Evolutionary conservation across 352 stramenopile genomes (phyloP).

Genomic region (Globisporangium paddicum): DNA sequence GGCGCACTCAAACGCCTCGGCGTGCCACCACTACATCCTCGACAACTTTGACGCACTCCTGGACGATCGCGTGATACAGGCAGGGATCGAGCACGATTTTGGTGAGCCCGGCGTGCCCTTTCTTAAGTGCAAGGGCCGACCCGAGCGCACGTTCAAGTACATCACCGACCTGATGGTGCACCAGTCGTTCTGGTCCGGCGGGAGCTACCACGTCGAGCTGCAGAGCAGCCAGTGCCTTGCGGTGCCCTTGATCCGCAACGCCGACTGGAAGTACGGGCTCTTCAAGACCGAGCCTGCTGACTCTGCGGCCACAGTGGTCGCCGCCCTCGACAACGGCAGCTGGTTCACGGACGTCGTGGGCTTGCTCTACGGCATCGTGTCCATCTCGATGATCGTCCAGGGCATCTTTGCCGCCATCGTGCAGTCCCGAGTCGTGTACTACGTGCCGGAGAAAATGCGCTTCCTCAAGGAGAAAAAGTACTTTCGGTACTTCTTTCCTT

Average conservation of each 20-base stretch:
- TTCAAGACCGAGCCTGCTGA: conserved; percentile 40
- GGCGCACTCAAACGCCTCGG: conserved; percentile 20
- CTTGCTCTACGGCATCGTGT: conserved; percentile 37
- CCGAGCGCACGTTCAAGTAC: conserved; percentile 34
- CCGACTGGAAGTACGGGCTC: conserved; percentile 37
- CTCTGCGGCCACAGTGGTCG: conserved; percentile 32
- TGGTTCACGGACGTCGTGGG: conserved; percentile 40
- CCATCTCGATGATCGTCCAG: conserved; percentile 41
- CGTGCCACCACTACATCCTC: conserved; percentile 49
- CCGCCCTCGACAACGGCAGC: conserved; percentile 34
- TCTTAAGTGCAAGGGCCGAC: conserved; percentile 41
- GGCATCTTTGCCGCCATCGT: conserved; percentile 44
- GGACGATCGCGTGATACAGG: conserved; percentile 29
- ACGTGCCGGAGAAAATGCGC: conserved; percentile 34
- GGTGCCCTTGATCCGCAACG: conserved; percentile 30
- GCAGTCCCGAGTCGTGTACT: conserved; percentile 31
- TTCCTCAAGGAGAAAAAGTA: conserved; percentile 58
- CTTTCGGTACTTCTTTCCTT: conserved; percentile 20
- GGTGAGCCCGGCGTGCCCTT: conserved; percentile 39
- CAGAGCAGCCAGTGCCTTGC: conserved; percentile 49
- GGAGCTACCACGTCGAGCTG: conserved; percentile 44
- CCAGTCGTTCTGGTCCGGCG: conserved; percentile 50
- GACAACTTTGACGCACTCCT: conserved; percentile 39
- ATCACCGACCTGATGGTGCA: conserved; percentile 60
- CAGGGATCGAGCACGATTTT: conserved; percentile 32